Evolutionary conservation across 306 rosid species (phyloP), one percentile per base, ranked within the genome.

Genomic region (Casuarina glauca): DNA sequence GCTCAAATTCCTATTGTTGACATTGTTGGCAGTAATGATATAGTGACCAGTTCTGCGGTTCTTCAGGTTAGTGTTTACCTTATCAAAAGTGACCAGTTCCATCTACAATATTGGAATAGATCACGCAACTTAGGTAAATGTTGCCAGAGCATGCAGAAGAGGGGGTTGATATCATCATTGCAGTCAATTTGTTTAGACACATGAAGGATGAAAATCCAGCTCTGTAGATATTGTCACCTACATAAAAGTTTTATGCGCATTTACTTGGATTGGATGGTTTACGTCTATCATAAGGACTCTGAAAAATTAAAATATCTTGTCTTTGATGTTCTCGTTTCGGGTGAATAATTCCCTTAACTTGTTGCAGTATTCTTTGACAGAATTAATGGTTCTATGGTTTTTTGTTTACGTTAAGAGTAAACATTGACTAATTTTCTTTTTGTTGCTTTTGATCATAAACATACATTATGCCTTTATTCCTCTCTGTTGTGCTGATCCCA

Each of bases 1-100:
- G 89, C 97, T 50, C 76, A 77, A 63, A 69, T 82, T 69, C 97
- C 97, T 48, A 91, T 95, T n/a, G 97, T 93, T n/a, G 99, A 95
- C 78, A 74, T 82, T 26, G 79, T 93, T 66, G 94, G 91, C 74
- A 79, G 48, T 73, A 86, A 87, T 75, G 90, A 91, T 85, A 78
- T 95, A 81, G 94, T 95, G 72, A 95, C 99, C 69, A 71, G 36
- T 72, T 81, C 97, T 74, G 85, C 82, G 12, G 77, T 86, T 78
- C 97, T 95, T 66, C 88, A 93, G 93, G 98, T 94, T 82, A 79
- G 95, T 84, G 42, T 38, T 38, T 53, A 73, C 69, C 75, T 79
- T 36, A 6, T 9, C 26, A 4, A 19, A 3, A 20, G 12, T 16
- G 71, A 42, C 71, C 35, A 0, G 32, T 66, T 41, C 71, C 50